These are phyloP conservation scores for Cavenderia fasciculata DNA, from an alignment of 78 protist genomes.

Conservation along the genomic window DNA sequence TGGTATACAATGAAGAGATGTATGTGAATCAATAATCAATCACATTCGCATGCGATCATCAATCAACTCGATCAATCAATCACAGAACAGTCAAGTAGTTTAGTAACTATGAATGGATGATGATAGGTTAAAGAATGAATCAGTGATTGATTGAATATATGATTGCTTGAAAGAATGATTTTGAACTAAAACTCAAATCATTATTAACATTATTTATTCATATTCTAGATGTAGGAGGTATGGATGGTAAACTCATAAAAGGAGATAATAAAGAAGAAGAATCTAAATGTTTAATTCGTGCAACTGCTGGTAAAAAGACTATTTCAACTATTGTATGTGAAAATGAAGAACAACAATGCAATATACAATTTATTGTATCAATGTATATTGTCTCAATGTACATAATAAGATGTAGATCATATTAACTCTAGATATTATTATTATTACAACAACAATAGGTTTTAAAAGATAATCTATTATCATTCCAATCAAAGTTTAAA, in stretches of 20 bases:
- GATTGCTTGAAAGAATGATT: not conserved
- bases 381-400: not conserved
- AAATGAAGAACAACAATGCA: not conserved
- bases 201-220: too few relatives aligned
- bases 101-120: too few relatives aligned
- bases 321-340: slow-evolving; percentile 45
- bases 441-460: not conserved
- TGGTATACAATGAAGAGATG: slow-evolving; percentile 65
- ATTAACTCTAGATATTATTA: not conserved
- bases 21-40: not conserved
- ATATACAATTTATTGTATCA: too few relatives aligned
- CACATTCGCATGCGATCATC: not conserved
- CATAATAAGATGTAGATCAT: not conserved
- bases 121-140: not conserved
- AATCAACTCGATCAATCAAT: not conserved
- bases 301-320: slow-evolving; percentile 48
- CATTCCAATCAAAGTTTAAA: slow-evolving; percentile 38
- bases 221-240: slow-evolving; percentile 33
- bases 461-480: slow-evolving; percentile 4
- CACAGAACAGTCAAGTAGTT: too few relatives aligned
- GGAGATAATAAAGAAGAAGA: slow-evolving; percentile 41
- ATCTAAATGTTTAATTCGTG: slow-evolving; percentile 53
- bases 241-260: not conserved
- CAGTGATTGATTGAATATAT: not conserved
- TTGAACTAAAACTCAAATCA: not conserved